These are phyloP conservation scores for Nemania sp. DNA, from an alignment of 2,329 filamentous ascomycete species.

Conservation along the genomic window DNA sequence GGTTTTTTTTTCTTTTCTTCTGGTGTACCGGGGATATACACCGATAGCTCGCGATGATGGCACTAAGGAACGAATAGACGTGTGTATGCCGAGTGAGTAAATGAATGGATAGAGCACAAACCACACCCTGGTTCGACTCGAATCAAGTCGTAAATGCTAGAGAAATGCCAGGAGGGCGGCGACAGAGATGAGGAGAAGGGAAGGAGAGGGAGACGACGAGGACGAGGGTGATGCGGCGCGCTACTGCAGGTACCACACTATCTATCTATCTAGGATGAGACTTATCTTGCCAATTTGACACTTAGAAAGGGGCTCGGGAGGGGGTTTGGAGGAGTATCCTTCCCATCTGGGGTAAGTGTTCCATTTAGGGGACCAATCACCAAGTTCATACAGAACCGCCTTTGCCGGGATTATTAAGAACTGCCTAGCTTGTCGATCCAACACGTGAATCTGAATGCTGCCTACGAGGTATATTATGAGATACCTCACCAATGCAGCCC, in stretches of 20 bases:
- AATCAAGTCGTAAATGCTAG: conserved; percentile 14
- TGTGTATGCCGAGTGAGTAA: not conserved
- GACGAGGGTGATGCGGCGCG: conserved; percentile 1
- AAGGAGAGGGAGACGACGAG: not conserved
- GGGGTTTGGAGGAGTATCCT: conserved; percentile 1
- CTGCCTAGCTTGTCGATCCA: no score
- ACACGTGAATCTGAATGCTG: no score
- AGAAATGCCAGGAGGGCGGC: not conserved
- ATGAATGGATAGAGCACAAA: conserved; percentile 14
- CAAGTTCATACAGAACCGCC: not conserved
- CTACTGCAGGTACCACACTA: conserved; percentile 25
- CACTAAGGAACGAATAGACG: conserved; percentile 6
- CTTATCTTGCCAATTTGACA: conserved; percentile 3
- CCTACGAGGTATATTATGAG: no score
- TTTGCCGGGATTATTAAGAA: not conserved
- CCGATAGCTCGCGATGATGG: no score
- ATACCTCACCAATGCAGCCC: no score
- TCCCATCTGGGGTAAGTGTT: conserved; percentile 18
- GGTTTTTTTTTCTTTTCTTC: no score
- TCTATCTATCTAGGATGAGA: no score
- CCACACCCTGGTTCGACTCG: conserved; percentile 19
- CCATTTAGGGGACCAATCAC: conserved; percentile 15
- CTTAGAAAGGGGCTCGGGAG: conserved; percentile 8
- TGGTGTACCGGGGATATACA: no score
- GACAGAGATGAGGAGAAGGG: conserved; percentile 4